phyloP scores from a whole-genome alignment of 2,329 filamentous ascomycete genomes.

The Rachicladosporium sp. region DNA sequence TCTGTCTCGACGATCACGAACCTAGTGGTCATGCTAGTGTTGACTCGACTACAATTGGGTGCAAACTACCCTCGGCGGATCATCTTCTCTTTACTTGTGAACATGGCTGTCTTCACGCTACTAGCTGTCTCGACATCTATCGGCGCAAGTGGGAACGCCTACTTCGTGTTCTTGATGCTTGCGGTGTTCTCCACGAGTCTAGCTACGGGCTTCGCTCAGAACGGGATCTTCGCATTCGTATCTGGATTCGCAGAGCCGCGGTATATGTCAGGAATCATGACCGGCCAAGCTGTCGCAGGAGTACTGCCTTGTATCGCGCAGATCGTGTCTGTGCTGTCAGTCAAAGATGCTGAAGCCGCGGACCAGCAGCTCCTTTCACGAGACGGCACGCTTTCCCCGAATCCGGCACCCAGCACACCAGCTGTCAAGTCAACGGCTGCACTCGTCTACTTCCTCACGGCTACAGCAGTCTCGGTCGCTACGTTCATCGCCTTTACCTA shows the following conservation, averaged over 20 bases:
- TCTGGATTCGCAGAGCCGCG: conserved; percentile 72
- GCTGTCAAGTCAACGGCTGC: conserved; percentile 53
- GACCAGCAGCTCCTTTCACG: conserved; percentile 2
- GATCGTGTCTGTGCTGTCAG: conserved; percentile 65
- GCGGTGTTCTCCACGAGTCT: conserved; percentile 71
- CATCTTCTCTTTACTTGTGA: conserved; percentile 61
- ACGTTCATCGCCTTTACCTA: conserved; percentile 65
- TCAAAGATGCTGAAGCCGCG: conserved; percentile 27
- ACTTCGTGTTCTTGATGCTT: conserved; percentile 69
- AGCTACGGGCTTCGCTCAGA: conserved; percentile 78
- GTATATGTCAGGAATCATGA: conserved; percentile 95
- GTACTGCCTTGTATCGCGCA: conserved; percentile 81
- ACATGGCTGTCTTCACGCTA: conserved; percentile 62
- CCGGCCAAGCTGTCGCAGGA: conserved; percentile 81
- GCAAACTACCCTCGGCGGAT: conserved; percentile 87
- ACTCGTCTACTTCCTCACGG: conserved; percentile 83
- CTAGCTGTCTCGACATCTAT: conserved; percentile 67
- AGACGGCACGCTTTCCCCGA: conserved; percentile 3
- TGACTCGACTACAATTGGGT: conserved; percentile 66
- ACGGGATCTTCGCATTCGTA: conserved; percentile 86
- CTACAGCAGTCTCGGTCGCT: conserved; percentile 59
- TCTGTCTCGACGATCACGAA: conserved; percentile 79
- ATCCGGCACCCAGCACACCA: not conserved
- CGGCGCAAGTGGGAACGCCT: conserved; percentile 47
- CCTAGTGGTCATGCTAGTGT: conserved; percentile 59